Evolutionary conservation across 208 protist genomes (phyloP).

Genomic region (Acanthamoeba triangularis): DNA sequence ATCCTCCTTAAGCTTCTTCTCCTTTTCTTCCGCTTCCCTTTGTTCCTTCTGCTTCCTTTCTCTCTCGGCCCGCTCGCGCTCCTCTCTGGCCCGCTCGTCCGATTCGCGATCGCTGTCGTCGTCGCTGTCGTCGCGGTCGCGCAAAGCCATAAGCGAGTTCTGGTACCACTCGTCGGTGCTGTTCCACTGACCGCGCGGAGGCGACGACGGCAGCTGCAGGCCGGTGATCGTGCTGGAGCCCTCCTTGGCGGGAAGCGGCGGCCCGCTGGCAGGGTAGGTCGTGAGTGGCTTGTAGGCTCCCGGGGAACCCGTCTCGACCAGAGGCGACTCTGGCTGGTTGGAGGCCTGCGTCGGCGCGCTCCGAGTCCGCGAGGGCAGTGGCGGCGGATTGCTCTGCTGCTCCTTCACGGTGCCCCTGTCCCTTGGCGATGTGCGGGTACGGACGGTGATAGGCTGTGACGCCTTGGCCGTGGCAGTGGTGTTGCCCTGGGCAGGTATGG

Average conservation of each 20-base stretch:
- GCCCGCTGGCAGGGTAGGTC: background rate
- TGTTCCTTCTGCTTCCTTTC: background rate
- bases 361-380: background rate
- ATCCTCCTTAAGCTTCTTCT: slow-evolving; percentile 17
- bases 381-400: background rate
- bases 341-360: background rate
- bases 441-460: background rate
- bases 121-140: background rate
- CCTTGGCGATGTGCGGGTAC: background rate
- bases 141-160: background rate
- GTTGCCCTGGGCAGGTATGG: background rate
- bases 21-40: background rate
- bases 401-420: background rate
- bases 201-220: background rate
- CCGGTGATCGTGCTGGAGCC: background rate
- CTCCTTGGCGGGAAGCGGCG: background rate
- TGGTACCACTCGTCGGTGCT: slow-evolving; percentile 47
- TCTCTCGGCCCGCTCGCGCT: background rate
- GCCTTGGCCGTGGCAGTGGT: background rate
- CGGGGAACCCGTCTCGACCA: background rate
- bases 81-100: no score
- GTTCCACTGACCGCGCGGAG: slow-evolving; percentile 45
- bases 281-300: slow-evolving; percentile 1
- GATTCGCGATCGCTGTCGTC: background rate
- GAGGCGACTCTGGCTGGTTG: background rate